Evolutionary conservation across 2,329 filamentous ascomycete species (phyloP).

Genomic region (Curvularia eragrostidis): DNA sequence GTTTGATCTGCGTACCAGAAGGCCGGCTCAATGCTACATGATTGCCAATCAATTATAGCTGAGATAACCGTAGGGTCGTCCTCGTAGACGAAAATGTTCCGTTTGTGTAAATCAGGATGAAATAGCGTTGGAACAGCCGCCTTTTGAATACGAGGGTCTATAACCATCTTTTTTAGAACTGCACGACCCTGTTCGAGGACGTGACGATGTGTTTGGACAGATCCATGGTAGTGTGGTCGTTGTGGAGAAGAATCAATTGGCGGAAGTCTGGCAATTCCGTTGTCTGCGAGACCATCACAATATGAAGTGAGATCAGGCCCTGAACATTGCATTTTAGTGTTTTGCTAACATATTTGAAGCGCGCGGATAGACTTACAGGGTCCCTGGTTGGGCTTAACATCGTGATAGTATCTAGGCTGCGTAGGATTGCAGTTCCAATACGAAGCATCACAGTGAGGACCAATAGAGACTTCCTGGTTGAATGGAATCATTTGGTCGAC

Average conservation of each 20-base stretch:
- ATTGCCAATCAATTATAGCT: slow-evolving; percentile 55
- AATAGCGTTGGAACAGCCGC: slow-evolving; percentile 44
- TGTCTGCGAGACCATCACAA: slow-evolving; percentile 49
- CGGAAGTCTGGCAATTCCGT: slow-evolving; percentile 48
- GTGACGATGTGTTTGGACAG: slow-evolving; percentile 42
- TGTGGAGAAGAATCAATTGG: slow-evolving; percentile 21
- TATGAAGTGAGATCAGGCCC: slow-evolving; percentile 47
- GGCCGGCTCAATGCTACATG: slow-evolving; percentile 49
- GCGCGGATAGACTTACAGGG: slow-evolving; percentile 44
- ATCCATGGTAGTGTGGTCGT: slow-evolving; percentile 46
- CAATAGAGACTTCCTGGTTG: slow-evolving; percentile 37
- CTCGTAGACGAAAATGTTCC: slow-evolving; percentile 54
- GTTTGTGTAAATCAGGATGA: slow-evolving; percentile 52
- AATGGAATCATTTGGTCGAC: slow-evolving; percentile 20
- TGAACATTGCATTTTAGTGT: slow-evolving; percentile 28
- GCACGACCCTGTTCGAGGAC: slow-evolving; percentile 41
- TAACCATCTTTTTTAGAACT: slow-evolving; percentile 41
- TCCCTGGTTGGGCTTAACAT: slow-evolving; percentile 45
- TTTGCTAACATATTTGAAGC: slow-evolving; percentile 10
- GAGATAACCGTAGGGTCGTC: slow-evolving; percentile 49
- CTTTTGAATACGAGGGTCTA: slow-evolving; percentile 35
- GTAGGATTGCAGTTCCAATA: slow-evolving; percentile 42
- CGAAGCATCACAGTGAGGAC: slow-evolving; percentile 38
- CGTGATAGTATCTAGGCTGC: slow-evolving; percentile 46
- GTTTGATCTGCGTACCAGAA: slow-evolving; percentile 50